Conservation (phyloP, 83 land plant genomes). For the Isoetes engelmannii region DNA sequence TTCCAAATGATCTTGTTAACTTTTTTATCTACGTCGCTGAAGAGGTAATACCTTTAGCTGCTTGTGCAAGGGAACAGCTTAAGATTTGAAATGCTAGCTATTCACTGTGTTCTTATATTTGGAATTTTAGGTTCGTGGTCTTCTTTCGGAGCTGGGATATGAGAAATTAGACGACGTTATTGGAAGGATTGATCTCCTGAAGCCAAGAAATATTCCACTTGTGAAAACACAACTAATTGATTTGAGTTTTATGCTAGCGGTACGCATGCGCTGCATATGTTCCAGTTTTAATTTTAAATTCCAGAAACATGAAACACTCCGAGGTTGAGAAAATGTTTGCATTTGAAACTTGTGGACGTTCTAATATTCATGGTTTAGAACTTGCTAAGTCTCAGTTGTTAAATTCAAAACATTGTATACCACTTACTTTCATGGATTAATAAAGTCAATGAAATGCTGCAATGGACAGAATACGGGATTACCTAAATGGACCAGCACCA, state of each 20-base stretch:
- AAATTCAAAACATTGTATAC: no score
- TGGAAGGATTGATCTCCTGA: conserved; percentile 76
- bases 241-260: conserved; percentile 67
- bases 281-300: no score
- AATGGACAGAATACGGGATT: conserved; percentile 57
- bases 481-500: conserved; percentile 80
- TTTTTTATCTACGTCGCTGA: conserved; percentile 88
- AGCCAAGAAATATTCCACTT: conserved; percentile 56
- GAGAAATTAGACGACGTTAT: conserved; percentile 89
- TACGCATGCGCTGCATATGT: conserved; percentile 19
- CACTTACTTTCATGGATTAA: no score
- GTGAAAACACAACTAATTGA: conserved; percentile 88
- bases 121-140: conserved; percentile 65
- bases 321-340: no score
- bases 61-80: neutral
- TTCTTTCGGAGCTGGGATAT: conserved; percentile 78
- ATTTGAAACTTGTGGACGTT: no score
- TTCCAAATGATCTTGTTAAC: conserved; percentile 93
- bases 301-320: no score
- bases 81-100: no score
- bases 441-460: no score
- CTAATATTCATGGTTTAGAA: no score
- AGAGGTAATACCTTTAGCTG: conserved; percentile 48
- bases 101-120: neutral
- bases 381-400: no score